Percentiles rank a stretch among this genome's conserved stretches.
Evolutionary conservation across 1,284 basidiomycete genomes (phyloP).

Genomic region (Puccinia triticina): DNA sequence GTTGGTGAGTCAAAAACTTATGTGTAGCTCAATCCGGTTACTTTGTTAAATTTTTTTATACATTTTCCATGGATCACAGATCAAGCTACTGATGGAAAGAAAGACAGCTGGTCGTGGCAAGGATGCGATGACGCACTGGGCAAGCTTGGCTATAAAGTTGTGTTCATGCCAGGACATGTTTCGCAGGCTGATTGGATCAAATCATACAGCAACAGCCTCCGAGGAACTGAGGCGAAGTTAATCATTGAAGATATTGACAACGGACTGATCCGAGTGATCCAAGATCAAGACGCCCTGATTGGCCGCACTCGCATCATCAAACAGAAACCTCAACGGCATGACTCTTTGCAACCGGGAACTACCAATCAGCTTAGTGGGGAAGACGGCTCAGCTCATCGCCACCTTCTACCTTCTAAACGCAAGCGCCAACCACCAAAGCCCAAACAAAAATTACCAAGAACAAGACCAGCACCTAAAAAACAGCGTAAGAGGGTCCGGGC

Average conservation of each 20-base stretch:
- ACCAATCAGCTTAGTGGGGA: too few species aligned
- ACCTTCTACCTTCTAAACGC: too few species aligned
- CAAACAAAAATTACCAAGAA: too few species aligned
- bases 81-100: not conserved
- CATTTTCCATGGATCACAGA: not conserved
- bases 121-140: constrained; percentile 12
- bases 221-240: not conserved
- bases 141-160: constrained; percentile 6
- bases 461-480: too few species aligned
- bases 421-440: too few species aligned
- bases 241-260: not conserved
- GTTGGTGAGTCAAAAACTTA: not conserved
- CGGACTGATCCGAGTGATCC: not conserved
- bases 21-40: not conserved
- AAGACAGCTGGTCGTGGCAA: not conserved
- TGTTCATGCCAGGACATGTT: too few species aligned
- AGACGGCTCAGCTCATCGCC: too few species aligned
- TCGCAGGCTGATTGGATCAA: not conserved
- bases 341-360: too few species aligned
- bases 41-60: too few species aligned
- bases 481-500: too few species aligned
- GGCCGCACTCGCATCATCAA: not conserved
- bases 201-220: not conserved
- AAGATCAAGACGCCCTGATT: not conserved
- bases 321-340: too few species aligned